Evolutionary conservation across 179 eudicot genomes (phyloP).

Genomic region (Camellia oleifera): DNA sequence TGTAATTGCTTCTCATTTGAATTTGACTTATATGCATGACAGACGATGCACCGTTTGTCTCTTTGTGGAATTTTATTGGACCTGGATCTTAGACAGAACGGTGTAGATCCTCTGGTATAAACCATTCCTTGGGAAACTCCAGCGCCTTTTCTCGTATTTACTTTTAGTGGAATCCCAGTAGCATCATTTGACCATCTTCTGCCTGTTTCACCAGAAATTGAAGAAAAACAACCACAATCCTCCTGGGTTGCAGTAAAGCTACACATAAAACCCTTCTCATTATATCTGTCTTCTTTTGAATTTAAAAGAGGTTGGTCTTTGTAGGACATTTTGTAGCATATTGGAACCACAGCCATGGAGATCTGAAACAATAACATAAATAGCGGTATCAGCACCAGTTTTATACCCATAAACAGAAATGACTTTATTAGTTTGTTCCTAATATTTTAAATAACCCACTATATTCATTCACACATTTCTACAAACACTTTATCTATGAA

Average conservation of each 20-base stretch:
- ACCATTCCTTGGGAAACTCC: neutral
- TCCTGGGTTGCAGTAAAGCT: neutral
- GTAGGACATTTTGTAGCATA: conserved; percentile 29
- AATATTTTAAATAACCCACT: too few species aligned
- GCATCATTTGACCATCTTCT: neutral
- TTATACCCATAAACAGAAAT: neutral
- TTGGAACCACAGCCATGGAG: conserved; percentile 44
- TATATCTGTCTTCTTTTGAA: conserved; percentile 10
- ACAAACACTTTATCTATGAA: too few species aligned
- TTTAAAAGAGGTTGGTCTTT: conserved; percentile 19
- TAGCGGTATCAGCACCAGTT: conserved; percentile 1
- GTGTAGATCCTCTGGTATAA: too few species aligned
- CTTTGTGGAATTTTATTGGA: conserved; percentile 15
- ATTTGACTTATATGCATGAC: conserved; percentile 27
- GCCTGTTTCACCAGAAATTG: neutral
- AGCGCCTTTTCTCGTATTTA: neutral
- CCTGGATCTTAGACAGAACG: neutral
- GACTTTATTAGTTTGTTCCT: too few species aligned
- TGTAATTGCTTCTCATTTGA: conserved; percentile 40
- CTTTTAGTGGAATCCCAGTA: neutral
- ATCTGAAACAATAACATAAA: conserved; percentile 17
- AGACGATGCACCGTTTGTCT: conserved; percentile 14
- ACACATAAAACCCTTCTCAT: conserved; percentile 22
- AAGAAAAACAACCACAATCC: neutral
- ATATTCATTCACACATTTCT: too few species aligned